phyloP scores from a whole-genome alignment of 2,329 filamentous ascomycete species.

The Exophiala aquamarina region DNA sequence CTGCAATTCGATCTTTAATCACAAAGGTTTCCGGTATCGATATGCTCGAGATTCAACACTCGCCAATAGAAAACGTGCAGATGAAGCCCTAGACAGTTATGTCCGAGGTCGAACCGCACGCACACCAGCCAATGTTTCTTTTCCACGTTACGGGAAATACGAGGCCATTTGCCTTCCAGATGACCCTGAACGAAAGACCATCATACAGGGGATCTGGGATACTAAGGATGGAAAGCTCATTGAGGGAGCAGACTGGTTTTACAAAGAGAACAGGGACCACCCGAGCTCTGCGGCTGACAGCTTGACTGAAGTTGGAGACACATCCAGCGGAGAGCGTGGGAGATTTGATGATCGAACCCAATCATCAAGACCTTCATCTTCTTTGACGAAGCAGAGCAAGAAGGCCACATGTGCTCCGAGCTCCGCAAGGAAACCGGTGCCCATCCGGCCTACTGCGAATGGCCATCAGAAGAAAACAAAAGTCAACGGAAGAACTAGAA shows the following conservation, averaged over 20 bases:
- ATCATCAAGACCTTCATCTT: too few species aligned
- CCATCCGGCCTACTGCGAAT: too few species aligned
- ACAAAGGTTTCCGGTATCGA: conserved; percentile 24
- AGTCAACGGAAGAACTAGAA: too few species aligned
- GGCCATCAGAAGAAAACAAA: too few species aligned
- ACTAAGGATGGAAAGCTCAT: conserved; percentile 7
- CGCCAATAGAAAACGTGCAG: conserved; percentile 18
- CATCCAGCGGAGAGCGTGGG: too few species aligned
- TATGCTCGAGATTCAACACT: conserved; percentile 20
- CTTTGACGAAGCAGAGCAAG: too few species aligned
- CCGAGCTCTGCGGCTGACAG: too few species aligned
- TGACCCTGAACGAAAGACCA: conserved; percentile 7
- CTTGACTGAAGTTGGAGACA: too few species aligned
- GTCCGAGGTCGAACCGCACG: conserved; percentile 7
- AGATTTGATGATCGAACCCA: too few species aligned
- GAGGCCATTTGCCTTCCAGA: conserved; percentile 11
- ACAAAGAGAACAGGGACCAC: too few species aligned
- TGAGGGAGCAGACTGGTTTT: conserved; percentile 23
- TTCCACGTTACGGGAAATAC: conserved; percentile 18
- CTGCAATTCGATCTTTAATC: conserved; percentile 13
- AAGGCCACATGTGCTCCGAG: too few species aligned
- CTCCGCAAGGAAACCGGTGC: too few species aligned
- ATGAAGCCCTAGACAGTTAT: conserved; percentile 13
- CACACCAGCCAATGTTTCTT: background rate
- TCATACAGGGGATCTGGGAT: conserved; percentile 27